These are phyloP conservation scores for Rhynchosporium secalis DNA, from an alignment of 2,329 filamentous ascomycete genomes.

Conservation along the genomic window DNA sequence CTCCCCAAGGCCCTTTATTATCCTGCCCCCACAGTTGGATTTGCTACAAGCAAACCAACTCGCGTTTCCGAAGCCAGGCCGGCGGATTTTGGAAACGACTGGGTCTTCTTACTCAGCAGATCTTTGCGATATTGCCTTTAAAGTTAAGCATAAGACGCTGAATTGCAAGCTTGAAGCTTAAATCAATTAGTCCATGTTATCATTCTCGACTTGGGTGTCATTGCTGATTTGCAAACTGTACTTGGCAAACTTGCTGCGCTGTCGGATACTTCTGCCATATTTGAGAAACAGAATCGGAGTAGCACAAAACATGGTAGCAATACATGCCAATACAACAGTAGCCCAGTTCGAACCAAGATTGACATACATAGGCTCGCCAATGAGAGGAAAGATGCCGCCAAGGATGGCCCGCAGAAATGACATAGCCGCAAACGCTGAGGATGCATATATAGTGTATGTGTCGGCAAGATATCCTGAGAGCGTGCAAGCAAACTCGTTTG, in stretches of 20 bases:
- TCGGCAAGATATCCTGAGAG: conserved; percentile 48
- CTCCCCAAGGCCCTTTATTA: too few species aligned
- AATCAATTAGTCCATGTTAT: conserved; percentile 10
- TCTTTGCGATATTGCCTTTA: too few species aligned
- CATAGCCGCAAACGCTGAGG: conserved; percentile 47
- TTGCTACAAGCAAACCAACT: too few species aligned
- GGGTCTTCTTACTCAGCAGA: too few species aligned
- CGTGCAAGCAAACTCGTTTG: conserved; percentile 47
- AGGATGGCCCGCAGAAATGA: conserved; percentile 44
- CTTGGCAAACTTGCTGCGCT: conserved; percentile 42
- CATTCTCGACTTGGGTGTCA: conserved; percentile 17
- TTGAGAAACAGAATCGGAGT: conserved; percentile 43
- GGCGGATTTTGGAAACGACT: too few species aligned
- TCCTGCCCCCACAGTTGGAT: too few species aligned
- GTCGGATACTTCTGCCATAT: conserved; percentile 42
- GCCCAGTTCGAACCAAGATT: conserved; percentile 44
- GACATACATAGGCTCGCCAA: conserved; percentile 45
- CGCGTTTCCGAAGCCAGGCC: too few species aligned
- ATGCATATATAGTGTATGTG: conserved; percentile 46
- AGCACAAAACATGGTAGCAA: conserved; percentile 46
- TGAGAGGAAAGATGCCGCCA: conserved; percentile 44
- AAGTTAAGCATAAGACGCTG: too few species aligned
- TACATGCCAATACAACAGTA: conserved; percentile 43
- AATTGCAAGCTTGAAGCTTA: too few species aligned
- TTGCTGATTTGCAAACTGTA: conserved; percentile 31